phyloP scores from a whole-genome alignment of 345 rosid species.

The Ceriops zippeliana region DNA sequence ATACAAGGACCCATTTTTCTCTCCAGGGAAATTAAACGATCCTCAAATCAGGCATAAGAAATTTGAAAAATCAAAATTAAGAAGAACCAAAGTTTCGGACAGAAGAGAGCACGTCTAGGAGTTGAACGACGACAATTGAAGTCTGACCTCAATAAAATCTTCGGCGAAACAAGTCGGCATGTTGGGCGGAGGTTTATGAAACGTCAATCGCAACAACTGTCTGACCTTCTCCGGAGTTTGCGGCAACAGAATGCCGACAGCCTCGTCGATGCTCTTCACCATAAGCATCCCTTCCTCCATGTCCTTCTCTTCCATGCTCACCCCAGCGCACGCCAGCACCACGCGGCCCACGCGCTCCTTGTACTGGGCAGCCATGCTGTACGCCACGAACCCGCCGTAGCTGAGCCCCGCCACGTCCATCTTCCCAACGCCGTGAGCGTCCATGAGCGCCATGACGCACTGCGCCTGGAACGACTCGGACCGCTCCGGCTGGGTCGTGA shows the following conservation, averaged over 20 bases:
- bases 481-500: constrained; percentile 67
- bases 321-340: constrained; percentile 77
- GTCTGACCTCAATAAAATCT: constrained; percentile 49
- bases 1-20: too few species aligned
- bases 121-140: constrained; percentile 12
- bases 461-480: constrained; percentile 68
- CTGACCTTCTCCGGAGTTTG: constrained; percentile 54
- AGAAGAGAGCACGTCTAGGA: constrained; percentile 14
- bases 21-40: too few species aligned
- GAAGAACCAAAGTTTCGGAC: too few species aligned
- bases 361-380: constrained; percentile 75
- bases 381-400: constrained; percentile 82
- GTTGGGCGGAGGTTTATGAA: constrained; percentile 49
- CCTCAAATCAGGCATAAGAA: too few species aligned
- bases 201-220: constrained; percentile 46
- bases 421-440: constrained; percentile 35
- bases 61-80: too few species aligned
- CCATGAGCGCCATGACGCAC: constrained; percentile 59
- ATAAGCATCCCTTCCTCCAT: constrained; percentile 60
- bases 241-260: constrained; percentile 51
- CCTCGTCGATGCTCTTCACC: constrained; percentile 62
- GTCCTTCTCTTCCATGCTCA: constrained; percentile 77
- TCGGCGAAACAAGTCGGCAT: constrained; percentile 70
- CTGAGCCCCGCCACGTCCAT: constrained; percentile 71
- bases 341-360: constrained; percentile 56